Percentiles rank a stretch among this genome's conserved stretches.
These are phyloP conservation scores for Aspergillus pseudoviridinutans DNA, from an alignment of 2,329 filamentous ascomycete species.

Conservation along the genomic window DNA sequence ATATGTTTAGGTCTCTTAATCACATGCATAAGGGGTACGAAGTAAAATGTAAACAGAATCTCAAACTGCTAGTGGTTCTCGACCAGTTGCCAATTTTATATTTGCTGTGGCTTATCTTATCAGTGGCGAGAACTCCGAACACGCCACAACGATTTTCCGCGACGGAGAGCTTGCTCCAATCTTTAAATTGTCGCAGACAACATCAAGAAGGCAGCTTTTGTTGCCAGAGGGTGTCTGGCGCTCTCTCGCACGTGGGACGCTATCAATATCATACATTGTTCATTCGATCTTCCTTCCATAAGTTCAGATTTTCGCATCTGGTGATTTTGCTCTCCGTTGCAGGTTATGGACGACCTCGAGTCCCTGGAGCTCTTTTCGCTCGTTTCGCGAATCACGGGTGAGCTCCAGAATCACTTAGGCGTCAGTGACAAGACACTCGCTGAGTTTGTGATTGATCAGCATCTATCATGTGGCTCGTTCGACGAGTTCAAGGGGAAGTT, in stretches of 20 bases:
- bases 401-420: conserved; percentile 90
- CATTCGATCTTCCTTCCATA: background rate
- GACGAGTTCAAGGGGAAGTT: conserved; percentile 73
- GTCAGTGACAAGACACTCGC: conserved; percentile 91
- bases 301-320: background rate
- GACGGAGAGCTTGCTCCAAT: conserved; percentile 14
- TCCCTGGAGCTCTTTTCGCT: conserved; percentile 90
- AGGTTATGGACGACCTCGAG: conserved; percentile 79
- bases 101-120: conserved; percentile 27
- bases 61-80: background rate
- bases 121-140: conserved; percentile 23
- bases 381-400: conserved; percentile 89
- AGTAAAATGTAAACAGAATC: background rate
- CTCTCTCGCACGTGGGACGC: conserved; percentile 10
- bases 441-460: conserved; percentile 92
- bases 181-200: conserved; percentile 7
- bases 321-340: conserved; percentile 2
- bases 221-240: conserved; percentile 20
- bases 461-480: conserved; percentile 67
- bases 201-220: background rate
- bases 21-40: too few species aligned
- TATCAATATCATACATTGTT: background rate
- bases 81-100: background rate
- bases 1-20: too few species aligned
- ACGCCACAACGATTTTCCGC: conserved; percentile 38